phyloP scores from a whole-genome alignment of 768 basidiomycete species.

The Megacollybia marginata region DNA sequence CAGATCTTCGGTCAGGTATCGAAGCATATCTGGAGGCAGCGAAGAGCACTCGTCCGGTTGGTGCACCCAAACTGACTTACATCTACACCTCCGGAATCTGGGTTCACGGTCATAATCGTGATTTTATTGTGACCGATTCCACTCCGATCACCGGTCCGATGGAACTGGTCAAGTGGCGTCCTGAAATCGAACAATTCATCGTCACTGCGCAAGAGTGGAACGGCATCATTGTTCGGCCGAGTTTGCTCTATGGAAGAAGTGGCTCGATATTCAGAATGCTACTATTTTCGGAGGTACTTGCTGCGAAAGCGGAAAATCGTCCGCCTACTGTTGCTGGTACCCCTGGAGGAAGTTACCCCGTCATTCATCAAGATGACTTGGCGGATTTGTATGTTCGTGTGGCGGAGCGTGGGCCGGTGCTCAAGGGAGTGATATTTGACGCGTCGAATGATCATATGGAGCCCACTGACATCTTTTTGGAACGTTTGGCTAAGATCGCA shows the following conservation, averaged over 20 bases:
- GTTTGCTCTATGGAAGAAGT: slow-evolving; percentile 32
- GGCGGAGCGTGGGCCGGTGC: too few relatives aligned
- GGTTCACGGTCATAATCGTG: slow-evolving; percentile 18
- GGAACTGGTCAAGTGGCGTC: slow-evolving; percentile 24
- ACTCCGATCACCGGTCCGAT: slow-evolving; percentile 19
- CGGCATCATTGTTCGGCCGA: slow-evolving; percentile 38
- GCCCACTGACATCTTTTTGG: too few relatives aligned
- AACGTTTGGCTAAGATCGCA: too few relatives aligned
- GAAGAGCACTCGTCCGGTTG: not conserved
- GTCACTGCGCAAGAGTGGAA: too few relatives aligned
- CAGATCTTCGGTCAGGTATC: too few relatives aligned
- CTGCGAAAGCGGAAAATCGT: too few relatives aligned
- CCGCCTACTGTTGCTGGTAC: slow-evolving; percentile 28
- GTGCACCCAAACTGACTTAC: not conserved
- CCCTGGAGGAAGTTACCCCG: slow-evolving; percentile 20
- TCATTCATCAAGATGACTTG: too few relatives aligned
- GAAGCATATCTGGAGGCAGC: not conserved
- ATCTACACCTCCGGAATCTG: not conserved
- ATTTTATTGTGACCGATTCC: slow-evolving; percentile 23
- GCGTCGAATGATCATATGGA: too few relatives aligned
- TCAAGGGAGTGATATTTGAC: too few relatives aligned
- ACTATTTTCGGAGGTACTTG: slow-evolving; percentile 22
- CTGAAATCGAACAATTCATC: too few relatives aligned
- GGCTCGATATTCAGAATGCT: slow-evolving; percentile 24
- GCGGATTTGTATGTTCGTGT: too few relatives aligned